Evolutionary conservation across 2,329 filamentous ascomycete genomes (phyloP).

Genomic region (Colletotrichum incanum): DNA sequence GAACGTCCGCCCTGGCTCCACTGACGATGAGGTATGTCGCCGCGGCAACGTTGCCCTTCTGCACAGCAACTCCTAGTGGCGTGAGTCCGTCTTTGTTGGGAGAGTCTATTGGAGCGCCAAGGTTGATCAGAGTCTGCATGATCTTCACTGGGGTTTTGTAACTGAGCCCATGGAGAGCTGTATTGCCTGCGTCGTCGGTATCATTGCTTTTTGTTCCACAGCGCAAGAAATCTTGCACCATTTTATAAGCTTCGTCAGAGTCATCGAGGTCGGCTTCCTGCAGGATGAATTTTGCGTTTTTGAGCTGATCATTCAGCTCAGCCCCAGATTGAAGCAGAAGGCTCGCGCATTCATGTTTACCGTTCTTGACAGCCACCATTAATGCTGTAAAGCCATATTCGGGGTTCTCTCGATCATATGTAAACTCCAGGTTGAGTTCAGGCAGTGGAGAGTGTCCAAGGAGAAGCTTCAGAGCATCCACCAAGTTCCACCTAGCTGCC

Average conservation of each 20-base stretch:
- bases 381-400: neutral
- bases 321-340: neutral
- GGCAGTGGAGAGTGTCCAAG: neutral
- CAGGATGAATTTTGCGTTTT: neutral
- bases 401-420: neutral
- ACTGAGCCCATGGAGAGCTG: neutral
- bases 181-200: neutral
- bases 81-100: neutral
- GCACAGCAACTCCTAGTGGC: neutral
- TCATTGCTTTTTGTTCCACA: neutral
- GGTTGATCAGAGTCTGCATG: neutral
- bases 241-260: neutral
- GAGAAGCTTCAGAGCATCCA: neutral
- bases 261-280: neutral
- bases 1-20: neutral
- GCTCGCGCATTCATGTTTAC: neutral
- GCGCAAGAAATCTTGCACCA: neutral
- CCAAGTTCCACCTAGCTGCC: neutral
- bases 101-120: slow-evolving; percentile 2
- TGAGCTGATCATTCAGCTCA: neutral
- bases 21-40: neutral
- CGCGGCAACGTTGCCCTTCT: neutral
- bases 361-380: neutral
- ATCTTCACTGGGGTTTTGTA: neutral
- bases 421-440: neutral